A percentile compares a stretch with the other conserved stretches of the same genome.
Evolutionary conservation across 225 moss, liverwort and hornwort genomes (phyloP).

Genomic region (Sphagnum tenellum): DNA sequence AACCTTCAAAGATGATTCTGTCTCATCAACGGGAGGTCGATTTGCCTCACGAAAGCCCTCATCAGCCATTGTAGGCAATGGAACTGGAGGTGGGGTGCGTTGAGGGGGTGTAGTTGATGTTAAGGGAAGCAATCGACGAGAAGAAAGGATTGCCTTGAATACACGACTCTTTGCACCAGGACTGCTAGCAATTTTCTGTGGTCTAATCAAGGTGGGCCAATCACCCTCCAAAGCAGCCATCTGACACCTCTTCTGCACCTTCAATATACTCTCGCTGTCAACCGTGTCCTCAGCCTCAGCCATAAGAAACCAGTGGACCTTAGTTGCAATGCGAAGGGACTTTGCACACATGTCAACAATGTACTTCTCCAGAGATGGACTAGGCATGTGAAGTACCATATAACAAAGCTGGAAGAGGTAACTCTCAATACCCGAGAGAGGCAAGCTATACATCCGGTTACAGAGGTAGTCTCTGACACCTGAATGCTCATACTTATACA

Average conservation of each 20-base stretch:
- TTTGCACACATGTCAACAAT: slow-evolving; percentile 98
- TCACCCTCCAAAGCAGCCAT: slow-evolving; percentile 83
- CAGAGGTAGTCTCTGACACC: slow-evolving; percentile 97
- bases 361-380: slow-evolving; percentile 87
- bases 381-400: slow-evolving; percentile 98
- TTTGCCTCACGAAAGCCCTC: slow-evolving; percentile 64
- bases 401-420: slow-evolving; percentile 97
- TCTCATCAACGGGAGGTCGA: slow-evolving; percentile 55
- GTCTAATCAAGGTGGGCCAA: slow-evolving; percentile 85
- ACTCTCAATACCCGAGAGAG: slow-evolving; percentile 77
- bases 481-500: slow-evolving; percentile 98
- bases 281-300: slow-evolving; percentile 88
- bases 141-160: slow-evolving; percentile 81
- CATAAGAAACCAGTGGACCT: slow-evolving; percentile 95
- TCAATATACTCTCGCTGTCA: slow-evolving; percentile 55
- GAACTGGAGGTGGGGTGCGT: slow-evolving; percentile 47
- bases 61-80: slow-evolving; percentile 50
- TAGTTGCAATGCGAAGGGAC: slow-evolving; percentile 97
- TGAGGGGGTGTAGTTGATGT: slow-evolving; percentile 80
- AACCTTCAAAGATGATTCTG: slow-evolving; percentile 78
- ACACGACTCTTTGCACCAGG: slow-evolving; percentile 79
- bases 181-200: slow-evolving; percentile 56
- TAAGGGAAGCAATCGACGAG: slow-evolving; percentile 74
- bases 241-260: slow-evolving; percentile 86
- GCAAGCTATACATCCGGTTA: slow-evolving; percentile 95